Conservation (phyloP, 345 rosid genomes). For the Sonneratia alba region DNA sequence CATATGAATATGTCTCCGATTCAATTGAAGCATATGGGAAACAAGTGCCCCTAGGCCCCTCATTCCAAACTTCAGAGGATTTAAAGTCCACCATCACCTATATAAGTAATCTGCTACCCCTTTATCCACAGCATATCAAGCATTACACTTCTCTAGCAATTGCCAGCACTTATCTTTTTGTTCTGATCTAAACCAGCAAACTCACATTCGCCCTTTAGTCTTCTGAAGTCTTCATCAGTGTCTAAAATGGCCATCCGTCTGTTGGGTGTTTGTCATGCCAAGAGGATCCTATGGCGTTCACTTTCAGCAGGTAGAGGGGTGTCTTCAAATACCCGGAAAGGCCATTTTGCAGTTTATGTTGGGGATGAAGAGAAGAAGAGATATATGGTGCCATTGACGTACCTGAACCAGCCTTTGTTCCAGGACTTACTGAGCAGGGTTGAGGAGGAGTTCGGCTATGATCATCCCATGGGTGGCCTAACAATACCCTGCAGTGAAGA, state of each 20-base stretch:
- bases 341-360: background rate
- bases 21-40: no score
- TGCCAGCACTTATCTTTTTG: no score
- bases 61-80: no score
- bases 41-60: no score
- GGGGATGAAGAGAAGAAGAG: conserved; percentile 12
- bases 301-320: background rate
- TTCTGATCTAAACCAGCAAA: no score
- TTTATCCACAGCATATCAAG: no score
- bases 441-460: conserved; percentile 31
- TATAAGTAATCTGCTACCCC: no score
- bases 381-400: conserved; percentile 20
- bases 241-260: background rate
- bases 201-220: no score
- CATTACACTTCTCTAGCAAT: no score
- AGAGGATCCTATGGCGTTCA: background rate
- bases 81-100: no score
- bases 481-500: conserved; percentile 34
- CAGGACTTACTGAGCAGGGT: conserved; percentile 22
- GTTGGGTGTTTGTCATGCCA: background rate
- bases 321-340: background rate
- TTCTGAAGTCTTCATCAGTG: no score
- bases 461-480: conserved; percentile 30
- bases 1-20: no score
- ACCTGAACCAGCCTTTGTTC: conserved; percentile 29